Evolutionary conservation across 345 rosid genomes (phyloP).

Genomic region (Eucalyptus cloeziana): DNA sequence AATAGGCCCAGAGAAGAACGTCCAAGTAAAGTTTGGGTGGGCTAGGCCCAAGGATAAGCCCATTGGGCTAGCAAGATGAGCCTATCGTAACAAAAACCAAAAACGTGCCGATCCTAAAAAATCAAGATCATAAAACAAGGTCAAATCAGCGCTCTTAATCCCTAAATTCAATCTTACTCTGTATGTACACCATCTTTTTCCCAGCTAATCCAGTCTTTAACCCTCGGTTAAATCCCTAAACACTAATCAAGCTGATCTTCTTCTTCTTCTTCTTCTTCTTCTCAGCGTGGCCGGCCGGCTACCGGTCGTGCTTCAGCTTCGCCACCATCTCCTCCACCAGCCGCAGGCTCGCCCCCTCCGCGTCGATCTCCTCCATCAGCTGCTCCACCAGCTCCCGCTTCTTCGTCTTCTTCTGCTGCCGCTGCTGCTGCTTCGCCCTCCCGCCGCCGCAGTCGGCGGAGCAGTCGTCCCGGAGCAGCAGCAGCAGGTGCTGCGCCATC

Average conservation of each 20-base stretch:
- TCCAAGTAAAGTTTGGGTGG: not conserved
- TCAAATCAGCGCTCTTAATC: not conserved
- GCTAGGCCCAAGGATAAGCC: not conserved
- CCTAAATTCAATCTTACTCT: not conserved
- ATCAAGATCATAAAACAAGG: not conserved
- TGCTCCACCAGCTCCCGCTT: constrained; percentile 42
- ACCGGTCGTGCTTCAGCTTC: constrained; percentile 33
- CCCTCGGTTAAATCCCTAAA: too few relatives aligned
- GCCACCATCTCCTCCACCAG: constrained; percentile 75
- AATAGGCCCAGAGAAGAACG: not conserved
- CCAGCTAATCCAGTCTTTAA: too few relatives aligned
- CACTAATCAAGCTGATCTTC: too few relatives aligned
- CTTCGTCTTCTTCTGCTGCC: not conserved
- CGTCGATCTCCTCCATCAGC: constrained; percentile 64
- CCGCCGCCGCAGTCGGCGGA: constrained; percentile 12
- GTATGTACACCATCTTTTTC: not conserved
- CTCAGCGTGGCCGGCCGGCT: not conserved
- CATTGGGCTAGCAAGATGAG: not conserved
- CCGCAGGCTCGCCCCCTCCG: constrained; percentile 40
- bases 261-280: too few relatives aligned
- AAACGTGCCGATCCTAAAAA: not conserved
- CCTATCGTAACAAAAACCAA: not conserved
- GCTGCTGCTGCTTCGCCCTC: not conserved
- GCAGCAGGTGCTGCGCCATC: constrained; percentile 48
- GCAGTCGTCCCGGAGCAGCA: constrained; percentile 59